These are phyloP conservation scores for Coelastrella sp. DNA, from an alignment of 139 green algal genomes.

Conservation along the genomic window DNA sequence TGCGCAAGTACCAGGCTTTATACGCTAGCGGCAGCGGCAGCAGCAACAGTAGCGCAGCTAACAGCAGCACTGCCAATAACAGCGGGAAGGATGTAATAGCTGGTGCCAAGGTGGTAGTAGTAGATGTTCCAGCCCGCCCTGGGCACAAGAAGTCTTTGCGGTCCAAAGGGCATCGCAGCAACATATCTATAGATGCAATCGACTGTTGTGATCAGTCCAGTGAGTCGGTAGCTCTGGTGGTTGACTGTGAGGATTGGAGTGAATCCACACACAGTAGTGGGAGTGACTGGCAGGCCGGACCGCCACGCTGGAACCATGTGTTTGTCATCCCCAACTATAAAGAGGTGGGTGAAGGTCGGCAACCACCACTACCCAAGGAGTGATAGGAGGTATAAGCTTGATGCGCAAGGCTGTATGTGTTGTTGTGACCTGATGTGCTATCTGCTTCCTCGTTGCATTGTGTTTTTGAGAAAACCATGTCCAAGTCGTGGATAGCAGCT, in stretches of 20 bases:
- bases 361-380: too few species aligned
- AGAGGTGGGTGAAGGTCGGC: too few species aligned
- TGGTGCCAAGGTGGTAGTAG: conserved; percentile 14
- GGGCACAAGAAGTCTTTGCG: conserved; percentile 40
- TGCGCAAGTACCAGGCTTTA: conserved; percentile 19
- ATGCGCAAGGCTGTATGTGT: too few species aligned
- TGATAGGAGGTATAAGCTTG: too few species aligned
- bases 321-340: conserved; percentile 66
- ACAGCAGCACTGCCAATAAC: background rate
- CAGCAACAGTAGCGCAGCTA: background rate
- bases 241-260: conserved; percentile 43
- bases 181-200: conserved; percentile 10
- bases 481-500: too few species aligned
- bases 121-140: conserved; percentile 3
- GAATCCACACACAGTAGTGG: conserved; percentile 35
- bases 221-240: conserved; percentile 34
- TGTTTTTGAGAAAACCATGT: too few species aligned
- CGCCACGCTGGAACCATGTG: conserved; percentile 49
- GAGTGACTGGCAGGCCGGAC: conserved; percentile 32
- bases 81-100: background rate
- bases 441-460: too few species aligned
- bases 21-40: background rate
- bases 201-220: conserved; percentile 2
- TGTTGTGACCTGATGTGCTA: too few species aligned
- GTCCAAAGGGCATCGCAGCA: conserved; percentile 7